phyloP scores from a whole-genome alignment of 2,329 filamentous ascomycete genomes.

The Aspergillus sojae region DNA sequence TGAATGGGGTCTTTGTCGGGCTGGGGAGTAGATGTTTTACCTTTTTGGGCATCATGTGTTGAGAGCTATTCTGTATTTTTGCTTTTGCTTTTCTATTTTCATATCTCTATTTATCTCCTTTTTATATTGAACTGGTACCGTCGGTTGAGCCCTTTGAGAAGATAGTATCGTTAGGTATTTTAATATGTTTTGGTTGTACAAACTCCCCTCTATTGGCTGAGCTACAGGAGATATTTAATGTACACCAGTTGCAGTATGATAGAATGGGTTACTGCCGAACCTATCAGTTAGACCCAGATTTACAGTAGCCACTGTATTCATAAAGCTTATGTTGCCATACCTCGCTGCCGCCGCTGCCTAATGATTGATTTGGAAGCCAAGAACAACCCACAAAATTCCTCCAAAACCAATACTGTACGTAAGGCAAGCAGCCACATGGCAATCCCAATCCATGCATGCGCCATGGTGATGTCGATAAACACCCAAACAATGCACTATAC shows the following conservation, averaged over 20 bases:
- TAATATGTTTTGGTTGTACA: neutral
- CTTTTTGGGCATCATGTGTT: neutral
- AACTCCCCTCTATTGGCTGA: neutral
- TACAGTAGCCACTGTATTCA: neutral
- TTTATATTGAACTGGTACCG: neutral
- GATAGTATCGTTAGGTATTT: neutral
- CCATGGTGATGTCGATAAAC: neutral
- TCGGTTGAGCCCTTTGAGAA: neutral
- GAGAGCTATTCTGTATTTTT: too few species aligned
- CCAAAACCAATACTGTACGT: neutral
- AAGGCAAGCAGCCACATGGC: neutral
- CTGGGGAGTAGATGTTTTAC: neutral
- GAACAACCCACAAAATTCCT: too few species aligned
- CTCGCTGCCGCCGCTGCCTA: neutral
- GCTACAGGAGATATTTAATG: neutral
- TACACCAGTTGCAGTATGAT: neutral
- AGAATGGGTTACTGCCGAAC: neutral
- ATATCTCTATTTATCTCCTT: too few species aligned
- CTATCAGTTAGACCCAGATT: neutral
- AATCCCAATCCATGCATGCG: neutral
- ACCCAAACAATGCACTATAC: neutral
- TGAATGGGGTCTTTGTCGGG: conserved; percentile 14
- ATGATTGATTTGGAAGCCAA: neutral
- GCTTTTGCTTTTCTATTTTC: too few species aligned
- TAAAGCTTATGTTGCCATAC: neutral